phyloP scores from a whole-genome alignment of 495 filamentous ascomycete genomes.

The Lasiosphaeriaceae sp. region DNA sequence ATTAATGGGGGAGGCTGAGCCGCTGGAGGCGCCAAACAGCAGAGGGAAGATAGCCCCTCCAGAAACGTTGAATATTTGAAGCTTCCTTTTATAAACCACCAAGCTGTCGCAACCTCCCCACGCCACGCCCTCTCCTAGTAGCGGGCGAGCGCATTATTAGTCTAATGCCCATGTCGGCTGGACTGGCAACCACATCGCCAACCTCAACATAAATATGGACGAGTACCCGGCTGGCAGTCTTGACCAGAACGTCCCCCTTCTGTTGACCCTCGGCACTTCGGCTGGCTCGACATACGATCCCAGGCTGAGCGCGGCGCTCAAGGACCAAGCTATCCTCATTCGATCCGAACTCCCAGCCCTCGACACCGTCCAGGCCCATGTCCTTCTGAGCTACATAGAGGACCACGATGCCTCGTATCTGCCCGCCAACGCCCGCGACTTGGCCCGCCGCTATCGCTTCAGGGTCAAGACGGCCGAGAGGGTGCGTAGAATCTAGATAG shows the following conservation, averaged over 20 bases:
- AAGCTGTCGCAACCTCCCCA: too few species aligned
- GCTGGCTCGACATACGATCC: conserved; percentile 24
- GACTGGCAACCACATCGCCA: not conserved
- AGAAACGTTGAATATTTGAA: too few species aligned
- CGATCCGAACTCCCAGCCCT: conserved; percentile 65
- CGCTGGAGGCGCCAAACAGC: too few species aligned
- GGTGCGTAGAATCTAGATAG: conserved; percentile 49
- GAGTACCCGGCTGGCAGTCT: conserved; percentile 78
- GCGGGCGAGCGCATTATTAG: too few species aligned
- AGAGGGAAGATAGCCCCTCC: too few species aligned
- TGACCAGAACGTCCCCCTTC: conserved; percentile 74
- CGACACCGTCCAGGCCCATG: conserved; percentile 58
- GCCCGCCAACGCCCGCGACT: conserved; percentile 53
- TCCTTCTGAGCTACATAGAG: conserved; percentile 64
- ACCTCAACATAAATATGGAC: conserved; percentile 57
- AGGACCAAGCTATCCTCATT: conserved; percentile 56
- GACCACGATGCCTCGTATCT: conserved; percentile 59
- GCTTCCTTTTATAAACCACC: too few species aligned
- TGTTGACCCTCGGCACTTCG: conserved; percentile 73
- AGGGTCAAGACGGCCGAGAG: conserved; percentile 69
- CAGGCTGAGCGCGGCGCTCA: conserved; percentile 47
- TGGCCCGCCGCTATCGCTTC: conserved; percentile 48
- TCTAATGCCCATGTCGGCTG: too few species aligned
- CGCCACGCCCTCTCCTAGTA: too few species aligned
- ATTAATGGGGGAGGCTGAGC: too few species aligned